Percentiles rank a stretch among this genome's conserved stretches.
Evolutionary conservation across 306 rosid species (phyloP).

Genomic region (Cicer chorassanicum): DNA sequence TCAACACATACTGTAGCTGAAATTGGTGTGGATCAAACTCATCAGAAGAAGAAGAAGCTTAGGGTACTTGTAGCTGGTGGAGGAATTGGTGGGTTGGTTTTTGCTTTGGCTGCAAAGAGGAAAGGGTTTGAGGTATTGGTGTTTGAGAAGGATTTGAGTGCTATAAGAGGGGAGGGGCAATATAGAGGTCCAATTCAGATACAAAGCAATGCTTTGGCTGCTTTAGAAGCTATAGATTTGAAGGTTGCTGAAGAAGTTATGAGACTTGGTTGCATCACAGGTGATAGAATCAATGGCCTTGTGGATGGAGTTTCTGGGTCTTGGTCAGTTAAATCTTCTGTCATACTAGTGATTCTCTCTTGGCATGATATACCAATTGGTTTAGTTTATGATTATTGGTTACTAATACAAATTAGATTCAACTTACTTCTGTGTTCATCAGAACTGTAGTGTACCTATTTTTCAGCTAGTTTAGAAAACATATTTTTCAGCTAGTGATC

Average conservation of each 20-base stretch:
- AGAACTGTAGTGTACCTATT: conserved; percentile 9
- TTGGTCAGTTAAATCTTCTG: conserved; percentile 60
- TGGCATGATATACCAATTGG: conserved; percentile 11
- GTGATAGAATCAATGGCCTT: conserved; percentile 91
- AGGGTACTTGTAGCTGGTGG: conserved; percentile 89
- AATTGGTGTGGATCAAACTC: conserved; percentile 29
- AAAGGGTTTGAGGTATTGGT: conserved; percentile 95
- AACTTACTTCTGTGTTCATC: conserved; percentile 3
- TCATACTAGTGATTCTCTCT: neutral
- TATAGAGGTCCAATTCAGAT: conserved; percentile 98
- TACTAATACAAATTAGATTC: conserved; percentile 6
- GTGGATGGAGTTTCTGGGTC: conserved; percentile 94
- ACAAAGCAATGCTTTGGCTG: conserved; percentile 98
- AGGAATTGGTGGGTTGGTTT: conserved; percentile 93
- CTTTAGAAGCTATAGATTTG: conserved; percentile 90
- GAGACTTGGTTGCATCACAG: conserved; percentile 89
- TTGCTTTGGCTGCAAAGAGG: conserved; percentile 92
- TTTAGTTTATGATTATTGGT: conserved; percentile 31
- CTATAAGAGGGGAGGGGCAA: conserved; percentile 93
- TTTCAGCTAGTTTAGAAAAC: conserved; percentile 11
- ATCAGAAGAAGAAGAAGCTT: conserved; percentile 61
- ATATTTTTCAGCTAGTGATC: conserved; percentile 36
- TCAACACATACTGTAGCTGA: conserved; percentile 42
- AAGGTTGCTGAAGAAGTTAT: conserved; percentile 93
- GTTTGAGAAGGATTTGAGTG: conserved; percentile 95